A percentile compares a stretch with the other conserved stretches of the same genome.
phyloP scores from a whole-genome alignment of 176 grass and related monocot genomes.

The Ensete glaucum region DNA sequence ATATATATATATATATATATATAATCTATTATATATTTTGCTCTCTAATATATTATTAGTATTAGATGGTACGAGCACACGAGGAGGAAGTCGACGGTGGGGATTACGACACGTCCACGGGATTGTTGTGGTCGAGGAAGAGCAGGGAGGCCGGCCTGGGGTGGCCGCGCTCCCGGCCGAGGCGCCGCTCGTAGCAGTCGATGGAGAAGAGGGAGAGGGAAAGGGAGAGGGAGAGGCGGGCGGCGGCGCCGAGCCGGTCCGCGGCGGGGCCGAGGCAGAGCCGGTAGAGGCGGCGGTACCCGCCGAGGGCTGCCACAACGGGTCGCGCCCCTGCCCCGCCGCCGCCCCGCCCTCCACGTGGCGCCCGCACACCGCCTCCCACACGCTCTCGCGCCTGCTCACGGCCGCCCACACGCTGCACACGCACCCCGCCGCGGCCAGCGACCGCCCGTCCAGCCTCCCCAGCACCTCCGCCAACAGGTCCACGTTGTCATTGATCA shows the following conservation, averaged over 20 bases:
- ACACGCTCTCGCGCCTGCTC: slow-evolving; percentile 5
- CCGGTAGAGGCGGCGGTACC: slow-evolving; percentile 23
- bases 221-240: slow-evolving; percentile 36
- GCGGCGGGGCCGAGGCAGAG: slow-evolving; percentile 20
- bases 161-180: slow-evolving; percentile 2
- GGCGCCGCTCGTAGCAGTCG: slow-evolving; percentile 94
- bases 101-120: slow-evolving; percentile 5
- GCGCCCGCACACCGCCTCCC: slow-evolving; percentile 20
- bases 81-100: neutral
- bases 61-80: neutral
- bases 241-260: neutral
- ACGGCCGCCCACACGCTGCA: slow-evolving; percentile 14
- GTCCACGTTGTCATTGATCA: slow-evolving; percentile 21
- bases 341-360: neutral
- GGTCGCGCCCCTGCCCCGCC: neutral
- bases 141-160: neutral
- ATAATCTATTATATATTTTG: too few species aligned
- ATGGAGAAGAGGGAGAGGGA: slow-evolving; percentile 98
- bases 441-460: slow-evolving; percentile 19
- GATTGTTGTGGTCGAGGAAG: neutral
- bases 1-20: too few species aligned
- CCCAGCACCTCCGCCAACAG: slow-evolving; percentile 18
- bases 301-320: slow-evolving; percentile 18
- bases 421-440: slow-evolving; percentile 20
- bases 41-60: too few species aligned